These are phyloP conservation scores for Penicillium paxilli DNA, from an alignment of 495 filamentous ascomycete species.

Conservation along the genomic window DNA sequence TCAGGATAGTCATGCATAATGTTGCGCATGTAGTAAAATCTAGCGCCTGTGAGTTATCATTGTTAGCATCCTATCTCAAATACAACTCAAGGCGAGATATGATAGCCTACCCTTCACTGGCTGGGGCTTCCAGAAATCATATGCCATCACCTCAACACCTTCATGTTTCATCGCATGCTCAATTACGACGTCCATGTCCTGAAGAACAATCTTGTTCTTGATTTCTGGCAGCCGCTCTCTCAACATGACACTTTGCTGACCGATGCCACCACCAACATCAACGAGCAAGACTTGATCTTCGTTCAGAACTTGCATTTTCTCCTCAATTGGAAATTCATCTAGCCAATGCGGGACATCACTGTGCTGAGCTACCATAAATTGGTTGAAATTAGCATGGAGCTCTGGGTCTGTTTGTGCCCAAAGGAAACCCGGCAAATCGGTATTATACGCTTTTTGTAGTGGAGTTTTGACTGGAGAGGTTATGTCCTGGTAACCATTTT, in stretches of 20 bases:
- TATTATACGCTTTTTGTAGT: slow-evolving; percentile 34
- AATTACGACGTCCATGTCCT: slow-evolving; percentile 44
- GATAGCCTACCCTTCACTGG: slow-evolving; percentile 36
- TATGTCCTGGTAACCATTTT: slow-evolving; percentile 34
- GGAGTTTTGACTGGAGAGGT: slow-evolving; percentile 24
- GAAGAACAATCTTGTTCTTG: slow-evolving; percentile 40
- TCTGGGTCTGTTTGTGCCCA: slow-evolving; percentile 31
- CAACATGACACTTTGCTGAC: slow-evolving; percentile 44
- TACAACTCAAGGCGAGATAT: background rate
- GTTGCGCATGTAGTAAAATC: slow-evolving; percentile 46
- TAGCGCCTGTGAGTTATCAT: slow-evolving; percentile 29
- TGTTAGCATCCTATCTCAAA: background rate
- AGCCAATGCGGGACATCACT: slow-evolving; percentile 24
- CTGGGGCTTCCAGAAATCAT: slow-evolving; percentile 50
- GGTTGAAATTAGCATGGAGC: slow-evolving; percentile 27
- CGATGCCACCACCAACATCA: slow-evolving; percentile 50
- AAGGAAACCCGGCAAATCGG: slow-evolving; percentile 28
- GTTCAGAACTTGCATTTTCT: slow-evolving; percentile 1
- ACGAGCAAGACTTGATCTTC: slow-evolving; percentile 33
- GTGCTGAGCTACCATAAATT: slow-evolving; percentile 33
- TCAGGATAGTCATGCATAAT: slow-evolving; percentile 49
- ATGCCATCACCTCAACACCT: slow-evolving; percentile 39
- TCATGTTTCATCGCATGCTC: slow-evolving; percentile 25
- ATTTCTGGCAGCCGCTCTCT: slow-evolving; percentile 32
- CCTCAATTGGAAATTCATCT: slow-evolving; percentile 21